Evolutionary conservation across 1,139 yeast species (phyloP), one percentile per base, ranked within the genome.

Genomic region (Pichia sp.): DNA sequence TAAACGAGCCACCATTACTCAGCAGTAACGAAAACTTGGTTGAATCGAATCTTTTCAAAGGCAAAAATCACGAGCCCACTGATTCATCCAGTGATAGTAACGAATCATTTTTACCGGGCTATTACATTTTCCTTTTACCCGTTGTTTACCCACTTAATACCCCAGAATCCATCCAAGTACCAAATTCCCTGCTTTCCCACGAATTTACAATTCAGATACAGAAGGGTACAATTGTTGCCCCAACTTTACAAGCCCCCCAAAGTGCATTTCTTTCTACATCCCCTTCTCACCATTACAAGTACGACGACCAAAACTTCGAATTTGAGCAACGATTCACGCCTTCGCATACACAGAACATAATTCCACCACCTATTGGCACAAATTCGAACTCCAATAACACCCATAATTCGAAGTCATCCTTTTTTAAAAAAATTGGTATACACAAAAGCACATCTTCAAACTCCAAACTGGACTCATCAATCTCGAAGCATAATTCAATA

Each of bases 91-190:
- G 32, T n/a, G 16, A 36, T 10, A 13, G 16, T 15, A 36, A 43
- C 11, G 47, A 51, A 15, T 19, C 46, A 7, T 50, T 75, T 61
- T 80, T 80, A 53, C 82, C 96, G 8, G 97, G 97, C 34, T 81
- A 86, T 64, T 90, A 90, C 65, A 84, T 90, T 1, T 90, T 87
- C 67, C 70, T 88, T 47, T 72, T 90, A 46, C 95, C 96, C 0
- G 72, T 87, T 2, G 73, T 85, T 2, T 77, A 88, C 53, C 90
- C 93, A 1, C 79, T 85, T 46, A 79, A 77, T 58, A 79, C 87
- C 5, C 93, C 96, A 0, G 93, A 90, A 53, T 72, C 93, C 0
- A 76, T 87, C 6, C 69, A 72, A 41, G 80, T 87, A 3, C 81
- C 89, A 8, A 77, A 72, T 59, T 84, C 84, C 26, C 64, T 76